Conservation (phyloP, 2,329 filamentous ascomycete genomes). For the Fusarium tricinctum region DNA sequence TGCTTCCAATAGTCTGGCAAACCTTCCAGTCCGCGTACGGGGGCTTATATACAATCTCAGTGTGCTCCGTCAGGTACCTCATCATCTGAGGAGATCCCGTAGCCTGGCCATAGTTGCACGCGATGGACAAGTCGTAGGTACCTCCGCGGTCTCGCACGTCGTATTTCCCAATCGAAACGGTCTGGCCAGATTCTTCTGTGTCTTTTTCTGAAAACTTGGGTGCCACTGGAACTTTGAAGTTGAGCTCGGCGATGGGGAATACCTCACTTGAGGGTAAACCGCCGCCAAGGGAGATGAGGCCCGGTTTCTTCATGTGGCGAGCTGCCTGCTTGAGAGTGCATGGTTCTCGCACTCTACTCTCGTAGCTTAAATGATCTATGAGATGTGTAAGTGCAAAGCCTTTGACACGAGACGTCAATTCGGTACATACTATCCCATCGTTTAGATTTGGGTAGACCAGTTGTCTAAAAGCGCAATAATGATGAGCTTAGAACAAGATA, state of each 20-base stretch:
- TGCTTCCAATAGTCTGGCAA: slow-evolving; percentile 86
- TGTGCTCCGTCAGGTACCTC: slow-evolving; percentile 94
- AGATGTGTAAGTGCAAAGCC: slow-evolving; percentile 23
- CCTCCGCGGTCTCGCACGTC: slow-evolving; percentile 74
- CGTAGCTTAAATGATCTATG: slow-evolving; percentile 70
- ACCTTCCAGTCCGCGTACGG: slow-evolving; percentile 93
- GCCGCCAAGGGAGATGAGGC: slow-evolving; percentile 91
- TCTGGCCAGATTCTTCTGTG: slow-evolving; percentile 70
- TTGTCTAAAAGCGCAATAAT: slow-evolving; percentile 47
- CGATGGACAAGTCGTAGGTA: slow-evolving; percentile 82
- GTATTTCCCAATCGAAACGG: slow-evolving; percentile 82
- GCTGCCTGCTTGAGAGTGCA: slow-evolving; percentile 88
- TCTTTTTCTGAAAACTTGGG: slow-evolving; percentile 80
- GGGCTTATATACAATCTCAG: slow-evolving; percentile 88
- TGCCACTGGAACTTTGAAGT: slow-evolving; percentile 77
- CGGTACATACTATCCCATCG: slow-evolving; percentile 84
- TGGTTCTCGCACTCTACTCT: slow-evolving; percentile 71
- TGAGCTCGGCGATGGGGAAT: slow-evolving; percentile 89
- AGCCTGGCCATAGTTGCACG: slow-evolving; percentile 93
- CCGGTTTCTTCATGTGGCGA: slow-evolving; percentile 81
- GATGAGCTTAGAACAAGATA: not conserved
- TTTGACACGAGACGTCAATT: not conserved
- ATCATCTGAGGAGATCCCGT: slow-evolving; percentile 88
- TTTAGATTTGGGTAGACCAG: slow-evolving; percentile 80
- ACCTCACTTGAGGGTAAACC: slow-evolving; percentile 89